Evolutionary conservation across 345 rosid genomes (phyloP).

Genomic region (Lenwebbia sp.): DNA sequence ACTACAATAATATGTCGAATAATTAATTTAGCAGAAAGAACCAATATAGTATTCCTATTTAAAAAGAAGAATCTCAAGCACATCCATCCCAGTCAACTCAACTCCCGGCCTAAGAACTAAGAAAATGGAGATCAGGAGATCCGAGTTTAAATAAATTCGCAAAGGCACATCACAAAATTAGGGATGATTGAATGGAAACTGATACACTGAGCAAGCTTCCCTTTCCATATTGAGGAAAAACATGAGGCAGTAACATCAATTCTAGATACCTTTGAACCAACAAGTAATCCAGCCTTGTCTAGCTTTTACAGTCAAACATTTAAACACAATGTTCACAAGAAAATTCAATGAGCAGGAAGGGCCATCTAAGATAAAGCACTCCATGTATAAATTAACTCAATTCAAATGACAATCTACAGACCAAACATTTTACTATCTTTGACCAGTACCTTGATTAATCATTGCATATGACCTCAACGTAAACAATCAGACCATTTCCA

Average conservation of each 20-base stretch:
- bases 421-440: background rate
- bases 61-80: background rate
- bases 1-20: conserved; percentile 29
- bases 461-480: background rate
- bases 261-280: background rate
- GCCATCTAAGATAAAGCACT: background rate
- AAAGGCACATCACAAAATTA: background rate
- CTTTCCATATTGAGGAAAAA: background rate
- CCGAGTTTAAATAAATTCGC: background rate
- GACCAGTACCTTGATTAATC: background rate
- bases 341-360: background rate
- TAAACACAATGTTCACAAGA: background rate
- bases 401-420: background rate
- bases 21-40: background rate
- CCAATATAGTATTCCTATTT: background rate
- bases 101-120: background rate
- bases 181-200: background rate
- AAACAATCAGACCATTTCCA: background rate
- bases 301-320: background rate
- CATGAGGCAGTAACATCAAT: background rate
- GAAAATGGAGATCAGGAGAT: background rate
- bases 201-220: background rate
- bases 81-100: background rate
- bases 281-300: background rate
- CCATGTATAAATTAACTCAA: background rate